Conservation (phyloP, 208 protist species). For the Naegleria lovaniensis region DNA sequence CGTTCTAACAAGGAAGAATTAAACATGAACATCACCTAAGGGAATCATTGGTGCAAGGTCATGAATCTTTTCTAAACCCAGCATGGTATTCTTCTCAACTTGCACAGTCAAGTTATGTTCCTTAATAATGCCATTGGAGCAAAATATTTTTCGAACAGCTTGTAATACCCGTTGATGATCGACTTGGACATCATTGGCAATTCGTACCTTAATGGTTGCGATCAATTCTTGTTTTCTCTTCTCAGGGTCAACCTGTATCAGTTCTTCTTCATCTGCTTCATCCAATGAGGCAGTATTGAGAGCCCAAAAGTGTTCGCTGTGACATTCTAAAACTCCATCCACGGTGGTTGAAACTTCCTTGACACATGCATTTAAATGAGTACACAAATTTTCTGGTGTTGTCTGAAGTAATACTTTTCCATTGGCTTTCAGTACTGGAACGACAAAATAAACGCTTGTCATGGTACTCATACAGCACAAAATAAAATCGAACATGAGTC, state of each 20-base stretch:
- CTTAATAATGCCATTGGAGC: not conserved
- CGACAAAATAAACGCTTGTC: not conserved
- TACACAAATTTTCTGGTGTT: not conserved
- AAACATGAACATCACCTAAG: too few species aligned
- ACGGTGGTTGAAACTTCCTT: not conserved
- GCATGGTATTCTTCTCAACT: not conserved
- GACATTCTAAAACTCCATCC: not conserved
- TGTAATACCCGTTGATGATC: not conserved
- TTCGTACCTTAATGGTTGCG: not conserved
- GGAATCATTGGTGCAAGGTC: too few species aligned
- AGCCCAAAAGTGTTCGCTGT: not conserved
- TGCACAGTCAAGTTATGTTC: not conserved
- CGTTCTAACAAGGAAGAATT: too few species aligned
- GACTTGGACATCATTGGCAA: not conserved
- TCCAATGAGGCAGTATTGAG: not conserved
- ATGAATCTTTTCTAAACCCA: not conserved
- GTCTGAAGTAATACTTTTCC: not conserved
- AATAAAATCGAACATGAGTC: not conserved
- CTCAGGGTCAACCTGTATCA: not conserved
- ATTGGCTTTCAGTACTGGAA: not conserved
- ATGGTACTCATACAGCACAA: not conserved
- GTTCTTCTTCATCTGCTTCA: not conserved
- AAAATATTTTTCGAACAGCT: not conserved
- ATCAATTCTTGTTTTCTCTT: conserved; percentile 2
- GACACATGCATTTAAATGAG: not conserved